Base-by-base conservation (phyloP, 345 rosid genomes). In the Melaleuca quinquenervia region DNA sequence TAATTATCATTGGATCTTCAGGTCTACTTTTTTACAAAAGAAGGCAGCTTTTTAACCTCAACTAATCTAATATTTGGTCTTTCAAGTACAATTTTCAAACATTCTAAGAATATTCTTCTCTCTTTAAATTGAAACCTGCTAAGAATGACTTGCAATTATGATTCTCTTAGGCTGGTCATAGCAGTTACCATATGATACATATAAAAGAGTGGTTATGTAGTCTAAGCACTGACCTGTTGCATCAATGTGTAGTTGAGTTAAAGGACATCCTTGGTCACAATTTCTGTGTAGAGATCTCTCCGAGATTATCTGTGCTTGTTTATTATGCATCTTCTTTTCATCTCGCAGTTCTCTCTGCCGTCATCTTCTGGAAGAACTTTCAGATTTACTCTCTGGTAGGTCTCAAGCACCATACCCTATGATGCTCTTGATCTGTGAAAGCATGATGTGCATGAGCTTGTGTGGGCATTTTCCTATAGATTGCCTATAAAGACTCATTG, bases 271-370 rank as follows among this genome's bases (percentile, higher is more conserved):
- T 70, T 70, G 80, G 48, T 36, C 48, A 36, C 80, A 36, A 0
- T 70, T 41, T 36, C 44, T 70, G 80, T 36, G 80, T 70, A 20
- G 80, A 70, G 80, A 36, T 36, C 80, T 70, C 26, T 70, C 60
- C 50, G 16, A 70, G 48, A 32, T 27, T 50, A 50, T 82, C 36
- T 70, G 26, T 75, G 80, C 85, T 29, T 26, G 4, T 80, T 22
- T 60, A 36, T 83, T n/a, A 27, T 76, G 62, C 84, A 82, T 88
- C 84, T 87, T 64, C 82, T 85, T 56, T 76, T 29, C 29, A 50
- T 50, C 82, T 52, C 91, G 91, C 97, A 97, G 99, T 90, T 86
- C 91, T 97, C 85, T 90, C 99, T 51, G 98, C 96, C 41, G 84
- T 90, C 85, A 91, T 95, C 87, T 87, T 93, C 48, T 93, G 99